Conservation (phyloP, 768 basidiomycete genomes). For the Tricholoma bakamatsutake region DNA sequence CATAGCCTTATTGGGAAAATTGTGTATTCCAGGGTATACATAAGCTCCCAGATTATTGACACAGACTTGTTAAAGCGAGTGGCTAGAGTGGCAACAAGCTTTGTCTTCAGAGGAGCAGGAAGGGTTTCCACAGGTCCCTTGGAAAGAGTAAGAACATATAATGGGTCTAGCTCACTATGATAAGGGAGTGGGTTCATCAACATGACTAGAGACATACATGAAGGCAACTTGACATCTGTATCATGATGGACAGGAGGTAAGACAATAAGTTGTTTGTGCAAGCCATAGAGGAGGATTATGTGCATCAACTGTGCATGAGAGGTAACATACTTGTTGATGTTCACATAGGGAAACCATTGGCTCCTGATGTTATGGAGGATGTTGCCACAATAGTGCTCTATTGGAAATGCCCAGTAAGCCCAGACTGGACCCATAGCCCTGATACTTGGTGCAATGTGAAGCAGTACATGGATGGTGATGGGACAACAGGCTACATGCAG, state of each 20-base stretch:
- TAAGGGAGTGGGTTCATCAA: neutral
- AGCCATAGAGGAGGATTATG: slow-evolving; percentile 21
- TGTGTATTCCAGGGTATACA: neutral
- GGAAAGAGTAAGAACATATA: neutral
- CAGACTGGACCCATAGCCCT: too few species aligned
- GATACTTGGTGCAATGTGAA: neutral
- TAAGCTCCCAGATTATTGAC: neutral
- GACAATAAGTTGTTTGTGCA: slow-evolving; percentile 20
- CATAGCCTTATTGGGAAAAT: slow-evolving; percentile 21
- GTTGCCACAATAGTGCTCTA: slow-evolving; percentile 32
- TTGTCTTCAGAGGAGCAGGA: neutral
- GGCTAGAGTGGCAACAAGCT: neutral
- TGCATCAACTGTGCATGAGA: slow-evolving; percentile 27
- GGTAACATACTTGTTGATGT: slow-evolving; percentile 22
- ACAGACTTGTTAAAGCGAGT: neutral
- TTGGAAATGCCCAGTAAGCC: slow-evolving; percentile 34
- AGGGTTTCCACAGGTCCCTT: neutral
- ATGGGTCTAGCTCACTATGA: neutral
- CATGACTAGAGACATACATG: slow-evolving; percentile 7
- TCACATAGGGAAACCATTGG: slow-evolving; percentile 25
- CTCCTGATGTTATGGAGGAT: slow-evolving; percentile 23
- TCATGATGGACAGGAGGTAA: neutral
- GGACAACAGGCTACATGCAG: slow-evolving; percentile 22
- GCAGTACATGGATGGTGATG: neutral
- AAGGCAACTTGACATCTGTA: slow-evolving; percentile 3